Conservation (phyloP, 2,329 filamentous ascomycete species). For the Alternaria solani region DNA sequence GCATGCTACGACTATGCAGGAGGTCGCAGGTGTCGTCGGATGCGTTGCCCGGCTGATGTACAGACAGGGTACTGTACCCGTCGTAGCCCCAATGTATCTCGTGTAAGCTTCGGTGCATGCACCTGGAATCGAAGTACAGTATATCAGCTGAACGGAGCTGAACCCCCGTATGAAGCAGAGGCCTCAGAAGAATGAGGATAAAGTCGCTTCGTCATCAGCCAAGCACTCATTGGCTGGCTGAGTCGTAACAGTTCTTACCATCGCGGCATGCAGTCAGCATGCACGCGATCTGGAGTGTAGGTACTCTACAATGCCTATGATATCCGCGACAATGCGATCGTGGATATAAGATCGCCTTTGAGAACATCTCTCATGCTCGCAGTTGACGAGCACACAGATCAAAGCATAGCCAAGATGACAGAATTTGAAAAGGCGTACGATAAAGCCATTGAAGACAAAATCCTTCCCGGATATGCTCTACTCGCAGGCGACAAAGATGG, state of each 20-base stretch:
- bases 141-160: not conserved
- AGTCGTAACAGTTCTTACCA: not conserved
- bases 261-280: not conserved
- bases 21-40: not conserved
- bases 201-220: not conserved
- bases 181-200: not conserved
- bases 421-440: slow-evolving; percentile 11
- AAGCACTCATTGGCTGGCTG: not conserved
- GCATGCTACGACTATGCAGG: not conserved
- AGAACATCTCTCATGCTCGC: not conserved
- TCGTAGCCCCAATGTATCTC: not conserved
- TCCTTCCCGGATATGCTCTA: slow-evolving; percentile 15
- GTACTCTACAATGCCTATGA: not conserved
- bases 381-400: not conserved
- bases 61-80: not conserved
- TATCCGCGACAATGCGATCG: not conserved
- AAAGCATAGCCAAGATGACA: not conserved
- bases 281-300: not conserved
- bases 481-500: slow-evolving; percentile 15
- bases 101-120: not conserved
- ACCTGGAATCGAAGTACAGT: not conserved
- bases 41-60: not conserved
- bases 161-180: not conserved
- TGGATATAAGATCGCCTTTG: not conserved
- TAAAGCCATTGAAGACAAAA: not conserved